Conservation (phyloP, 2,329 filamentous ascomycete genomes). For the Xylaria sp. region DNA sequence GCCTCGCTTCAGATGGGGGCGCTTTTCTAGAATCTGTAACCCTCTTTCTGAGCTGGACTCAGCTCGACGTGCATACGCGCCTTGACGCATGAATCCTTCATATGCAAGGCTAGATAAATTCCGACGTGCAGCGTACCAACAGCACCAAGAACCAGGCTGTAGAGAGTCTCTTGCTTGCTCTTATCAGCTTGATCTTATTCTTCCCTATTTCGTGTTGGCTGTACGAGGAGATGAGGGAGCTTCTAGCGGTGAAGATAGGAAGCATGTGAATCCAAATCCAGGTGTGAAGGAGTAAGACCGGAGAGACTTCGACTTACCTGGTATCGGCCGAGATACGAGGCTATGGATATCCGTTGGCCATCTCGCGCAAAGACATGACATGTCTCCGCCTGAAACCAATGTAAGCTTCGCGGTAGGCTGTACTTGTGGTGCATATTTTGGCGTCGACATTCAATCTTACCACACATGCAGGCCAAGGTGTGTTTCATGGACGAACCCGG, state of each 20-base stretch:
- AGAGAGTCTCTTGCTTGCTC: neutral
- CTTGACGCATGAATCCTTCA: slow-evolving; percentile 39
- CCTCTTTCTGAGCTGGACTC: slow-evolving; percentile 26
- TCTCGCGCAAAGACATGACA: neutral
- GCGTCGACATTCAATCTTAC: neutral
- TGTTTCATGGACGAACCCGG: neutral
- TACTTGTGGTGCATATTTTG: neutral
- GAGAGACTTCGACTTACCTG: neutral
- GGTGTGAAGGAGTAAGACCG: neutral
- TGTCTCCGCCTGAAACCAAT: neutral
- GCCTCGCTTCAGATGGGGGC: neutral
- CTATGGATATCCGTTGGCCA: neutral
- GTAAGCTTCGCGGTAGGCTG: neutral
- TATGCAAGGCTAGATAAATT: slow-evolving; percentile 22
- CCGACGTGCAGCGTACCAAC: slow-evolving; percentile 18
- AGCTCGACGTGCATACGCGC: slow-evolving; percentile 46
- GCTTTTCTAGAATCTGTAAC: slow-evolving; percentile 36
- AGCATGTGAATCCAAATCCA: slow-evolving; percentile 12
- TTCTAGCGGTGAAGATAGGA: slow-evolving; percentile 20
- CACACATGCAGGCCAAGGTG: neutral
- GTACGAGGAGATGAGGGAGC: neutral
- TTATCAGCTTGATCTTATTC: neutral
- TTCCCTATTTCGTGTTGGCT: slow-evolving; percentile 19
- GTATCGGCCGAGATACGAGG: slow-evolving; percentile 10
- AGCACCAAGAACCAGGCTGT: neutral